Percentiles rank a stretch among this genome's conserved stretches.
Evolutionary conservation across 164 flowering plant genomes (phyloP).

Genomic region (grape (Vitis vinifera)): ASM3070453v1 NC_081805.1:9864501-9865000

Average conservation of each 20-base stretch:
- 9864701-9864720: not conserved
- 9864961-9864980: constrained; percentile 86
- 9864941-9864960: constrained; percentile 83
- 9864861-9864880: not conserved
- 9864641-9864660: constrained; percentile 80
- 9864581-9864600: constrained; percentile 87
- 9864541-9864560: not conserved
- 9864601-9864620: constrained; percentile 67
- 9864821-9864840: constrained; percentile 37
- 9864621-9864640: constrained; percentile 78
- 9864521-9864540: not conserved
- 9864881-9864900: not conserved
- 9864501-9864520: no score
- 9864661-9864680: constrained; percentile 32
- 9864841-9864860: not conserved
- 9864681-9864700: not conserved
- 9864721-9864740: constrained; percentile 52
- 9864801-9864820: constrained; percentile 85
- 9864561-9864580: constrained; percentile 14
- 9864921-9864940: constrained; percentile 64
- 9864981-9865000: constrained; percentile 71
- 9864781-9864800: constrained; percentile 88
- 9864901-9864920: not conserved
- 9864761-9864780: constrained; percentile 79
- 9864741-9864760: constrained; percentile 77